Evolutionary conservation across 345 rosid genomes (phyloP).

Genomic region (Arabidopsis suecica): DNA sequence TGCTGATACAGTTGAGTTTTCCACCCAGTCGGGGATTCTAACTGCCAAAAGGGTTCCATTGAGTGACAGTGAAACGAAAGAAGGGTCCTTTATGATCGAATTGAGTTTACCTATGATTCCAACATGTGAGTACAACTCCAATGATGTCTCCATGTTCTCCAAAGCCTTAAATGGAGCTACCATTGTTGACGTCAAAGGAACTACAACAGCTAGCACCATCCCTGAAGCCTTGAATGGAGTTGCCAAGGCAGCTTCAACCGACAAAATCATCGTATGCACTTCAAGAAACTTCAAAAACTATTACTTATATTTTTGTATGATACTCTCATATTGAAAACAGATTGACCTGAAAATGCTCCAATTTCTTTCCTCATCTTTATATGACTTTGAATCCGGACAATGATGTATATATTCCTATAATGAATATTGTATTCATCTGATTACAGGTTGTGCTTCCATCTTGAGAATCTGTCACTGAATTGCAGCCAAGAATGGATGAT

Average conservation of each 20-base stretch:
- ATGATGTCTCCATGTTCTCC: slow-evolving; percentile 43
- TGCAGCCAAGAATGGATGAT: slow-evolving; percentile 58
- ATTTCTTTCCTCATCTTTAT: no score
- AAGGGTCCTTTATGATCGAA: slow-evolving; percentile 49
- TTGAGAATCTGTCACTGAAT: slow-evolving; percentile 54
- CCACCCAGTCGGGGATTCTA: slow-evolving; percentile 64
- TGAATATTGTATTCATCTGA: neutral
- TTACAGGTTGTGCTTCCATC: slow-evolving; percentile 57
- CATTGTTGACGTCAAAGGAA: slow-evolving; percentile 53
- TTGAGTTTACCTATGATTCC: slow-evolving; percentile 58
- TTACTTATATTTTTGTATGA: neutral
- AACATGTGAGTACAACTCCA: slow-evolving; percentile 47
- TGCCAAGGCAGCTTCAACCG: slow-evolving; percentile 46
- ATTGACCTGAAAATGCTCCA: no score
- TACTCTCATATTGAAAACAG: no score
- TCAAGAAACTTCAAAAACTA: no score
- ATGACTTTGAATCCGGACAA: no score
- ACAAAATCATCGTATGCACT: slow-evolving; percentile 53
- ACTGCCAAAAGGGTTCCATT: slow-evolving; percentile 58
- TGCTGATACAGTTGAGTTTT: slow-evolving; percentile 63
- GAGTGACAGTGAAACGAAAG: neutral
- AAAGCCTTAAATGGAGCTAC: slow-evolving; percentile 60
- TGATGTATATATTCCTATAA: no score
- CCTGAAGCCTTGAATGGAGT: slow-evolving; percentile 33
- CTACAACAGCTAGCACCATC: slow-evolving; percentile 46